Evolutionary conservation across 2,329 filamentous ascomycete genomes (phyloP).

Genomic region (Tricladium varicosporioides): DNA sequence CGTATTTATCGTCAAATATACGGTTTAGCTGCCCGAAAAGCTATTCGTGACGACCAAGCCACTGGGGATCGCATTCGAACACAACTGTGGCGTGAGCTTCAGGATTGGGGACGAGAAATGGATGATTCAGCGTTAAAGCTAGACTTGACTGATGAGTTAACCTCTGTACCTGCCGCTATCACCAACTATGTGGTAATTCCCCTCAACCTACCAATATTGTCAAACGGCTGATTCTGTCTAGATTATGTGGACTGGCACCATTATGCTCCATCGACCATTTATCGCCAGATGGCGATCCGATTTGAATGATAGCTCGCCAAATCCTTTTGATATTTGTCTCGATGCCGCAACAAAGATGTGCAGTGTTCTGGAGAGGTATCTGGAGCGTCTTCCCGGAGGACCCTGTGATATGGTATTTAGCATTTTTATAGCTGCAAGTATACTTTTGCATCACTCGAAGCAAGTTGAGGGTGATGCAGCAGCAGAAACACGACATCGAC

Average conservation of each 20-base stretch:
- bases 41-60: conserved; percentile 26
- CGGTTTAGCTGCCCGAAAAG: conserved; percentile 26
- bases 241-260: conserved; percentile 29
- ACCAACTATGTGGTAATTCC: conserved; percentile 31
- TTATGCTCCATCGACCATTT: conserved; percentile 32
- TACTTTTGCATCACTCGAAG: conserved; percentile 27
- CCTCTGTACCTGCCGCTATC: conserved; percentile 28
- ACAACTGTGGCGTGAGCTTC: conserved; percentile 23
- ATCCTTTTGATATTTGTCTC: conserved; percentile 27
- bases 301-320: conserved; percentile 3
- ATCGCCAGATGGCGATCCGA: conserved; percentile 26
- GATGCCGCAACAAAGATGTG: conserved; percentile 32
- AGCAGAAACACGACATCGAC: conserved; percentile 19
- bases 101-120: conserved; percentile 27
- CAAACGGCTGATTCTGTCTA: conserved; percentile 7
- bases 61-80: conserved; percentile 27
- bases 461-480: conserved; percentile 9
- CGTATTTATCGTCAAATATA: conserved; percentile 28
- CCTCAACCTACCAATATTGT: not conserved
- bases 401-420: conserved; percentile 34
- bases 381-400: conserved; percentile 26
- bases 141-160: conserved; percentile 26
- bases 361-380: conserved; percentile 29
- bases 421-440: conserved; percentile 32
- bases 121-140: conserved; percentile 27